Conservation (phyloP, 2,329 filamentous ascomycete species). For the Beauveria sp. region DNA sequence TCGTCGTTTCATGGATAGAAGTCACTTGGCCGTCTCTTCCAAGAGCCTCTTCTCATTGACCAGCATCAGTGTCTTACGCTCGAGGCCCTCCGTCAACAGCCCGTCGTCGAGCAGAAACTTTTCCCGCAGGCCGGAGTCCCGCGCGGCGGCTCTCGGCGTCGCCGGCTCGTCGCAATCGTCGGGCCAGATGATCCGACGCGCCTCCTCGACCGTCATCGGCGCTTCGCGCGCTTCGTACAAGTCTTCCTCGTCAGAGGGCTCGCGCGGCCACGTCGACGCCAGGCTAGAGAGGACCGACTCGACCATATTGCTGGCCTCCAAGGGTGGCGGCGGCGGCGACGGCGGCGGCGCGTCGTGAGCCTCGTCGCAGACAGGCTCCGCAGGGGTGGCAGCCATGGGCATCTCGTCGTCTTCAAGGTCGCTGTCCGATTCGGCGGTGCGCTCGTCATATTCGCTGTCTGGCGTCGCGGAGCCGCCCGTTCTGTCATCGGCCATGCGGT, state of each 20-base stretch:
- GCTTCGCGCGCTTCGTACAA: constrained; percentile 24
- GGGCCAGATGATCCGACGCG: constrained; percentile 32
- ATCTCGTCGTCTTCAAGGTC: constrained; percentile 13
- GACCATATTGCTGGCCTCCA: not conserved
- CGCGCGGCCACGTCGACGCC: not conserved
- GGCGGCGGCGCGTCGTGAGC: not conserved
- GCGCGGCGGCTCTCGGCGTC: constrained; percentile 1
- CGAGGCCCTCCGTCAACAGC: constrained; percentile 22
- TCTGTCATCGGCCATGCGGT: constrained; percentile 17
- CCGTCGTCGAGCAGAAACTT: constrained; percentile 33
- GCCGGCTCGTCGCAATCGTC: constrained; percentile 19
- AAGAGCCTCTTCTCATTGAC: constrained; percentile 27
- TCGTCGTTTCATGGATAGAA: not conserved
- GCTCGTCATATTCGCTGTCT: constrained; percentile 20
- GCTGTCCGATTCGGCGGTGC: constrained; percentile 16
- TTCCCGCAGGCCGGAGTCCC: constrained; percentile 22
- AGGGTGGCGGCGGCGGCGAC: not conserved
- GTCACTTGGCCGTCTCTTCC: constrained; percentile 18
- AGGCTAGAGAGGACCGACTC: not conserved
- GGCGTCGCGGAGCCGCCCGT: constrained; percentile 25
- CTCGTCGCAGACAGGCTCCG: not conserved
- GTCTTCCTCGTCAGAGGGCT: constrained; percentile 12
- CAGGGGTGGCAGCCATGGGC: constrained; percentile 1
- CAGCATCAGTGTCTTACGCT: constrained; percentile 32
- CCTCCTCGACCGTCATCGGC: constrained; percentile 33